Base-by-base conservation (phyloP, 2,329 filamentous ascomycete species). In the Talaromyces amestolkiae region DNA sequence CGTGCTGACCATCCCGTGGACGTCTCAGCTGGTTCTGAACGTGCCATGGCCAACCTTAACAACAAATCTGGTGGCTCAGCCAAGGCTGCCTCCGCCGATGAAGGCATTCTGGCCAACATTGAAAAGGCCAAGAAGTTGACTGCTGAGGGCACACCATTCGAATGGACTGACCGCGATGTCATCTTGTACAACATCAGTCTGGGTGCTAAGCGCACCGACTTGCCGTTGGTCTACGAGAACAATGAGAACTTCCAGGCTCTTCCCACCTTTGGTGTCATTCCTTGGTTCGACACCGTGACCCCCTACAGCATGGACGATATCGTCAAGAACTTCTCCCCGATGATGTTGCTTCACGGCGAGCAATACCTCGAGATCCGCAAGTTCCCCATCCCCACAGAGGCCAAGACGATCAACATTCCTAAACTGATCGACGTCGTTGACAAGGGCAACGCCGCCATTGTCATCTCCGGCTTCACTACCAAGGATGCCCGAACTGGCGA, bases 271-370 rank as follows among this genome's bases (percentile, higher is more conserved):
- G 95, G 93, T 77, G 95, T 98, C 68, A 89, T 99, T 72, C 95
- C 95, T n/a, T 91, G 89, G 73, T 97, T 98, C 82, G 90, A 90
- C 80, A 89, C 92, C 67, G 85, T 91, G 70, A 83, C 88, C 67
- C 92, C 94, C 33, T 98, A 91, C 83, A 88, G 84, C 78, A 85
- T 95, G 73, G 87, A 88, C 74, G 87, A 93, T 65, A 86, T 99
- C 68, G 90, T 98, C 33, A 93, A 93, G 77, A 96, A 98, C 85
- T 99, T 97, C 84, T 92, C 88, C 43, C 94, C 93, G 68, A 97
- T 97, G 92, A 97, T 97, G 93, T 88, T 99, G 60, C 90, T 99
- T 27, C 95, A 99, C 82, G 95, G 95, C 76, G 95, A 99, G 84
- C 95, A 99, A 80, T 99, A 93, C 82, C 91, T 99, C 69, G 95